Evolutionary conservation across 2,329 filamentous ascomycete genomes (phyloP).

Genomic region (Ophiostoma pallidulum): DNA sequence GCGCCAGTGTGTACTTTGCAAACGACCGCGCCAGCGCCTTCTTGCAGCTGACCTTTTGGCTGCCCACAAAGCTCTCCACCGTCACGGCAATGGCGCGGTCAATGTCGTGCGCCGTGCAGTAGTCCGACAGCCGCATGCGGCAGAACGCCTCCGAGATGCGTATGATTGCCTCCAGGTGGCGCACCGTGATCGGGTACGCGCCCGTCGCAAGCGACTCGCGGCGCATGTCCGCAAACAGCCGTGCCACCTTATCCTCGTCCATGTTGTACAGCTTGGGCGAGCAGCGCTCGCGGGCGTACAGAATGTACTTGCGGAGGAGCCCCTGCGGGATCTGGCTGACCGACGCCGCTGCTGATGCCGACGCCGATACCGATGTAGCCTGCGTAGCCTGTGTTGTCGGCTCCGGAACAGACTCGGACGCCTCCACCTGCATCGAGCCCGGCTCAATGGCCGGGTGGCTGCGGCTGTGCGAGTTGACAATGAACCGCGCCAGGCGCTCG

Average conservation of each 20-base stretch:
- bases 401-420: too few relatives aligned
- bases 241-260: conserved; percentile 91
- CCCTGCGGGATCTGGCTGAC: conserved; percentile 79
- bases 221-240: conserved; percentile 93
- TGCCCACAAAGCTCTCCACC: conserved; percentile 90
- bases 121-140: conserved; percentile 96
- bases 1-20: conserved; percentile 73
- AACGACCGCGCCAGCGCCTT: conserved; percentile 90
- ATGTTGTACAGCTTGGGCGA: conserved; percentile 92
- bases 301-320: conserved; percentile 87
- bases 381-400: conserved; percentile 30
- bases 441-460: conserved; percentile 49
- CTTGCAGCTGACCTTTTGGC: conserved; percentile 96
- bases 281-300: conserved; percentile 85
- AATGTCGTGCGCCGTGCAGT: conserved; percentile 82
- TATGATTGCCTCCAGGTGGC: conserved; percentile 96
- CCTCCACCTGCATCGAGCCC: conserved; percentile 54
- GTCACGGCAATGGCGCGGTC: conserved; percentile 96
- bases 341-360: conserved; percentile 21
- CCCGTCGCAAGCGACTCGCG: conserved; percentile 87
- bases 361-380: conserved; percentile 20
- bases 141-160: conserved; percentile 90
- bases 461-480: conserved; percentile 86
- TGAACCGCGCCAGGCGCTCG: conserved; percentile 86
- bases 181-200: conserved; percentile 95